These are phyloP conservation scores for Xylaria telfairii DNA, from an alignment of 495 filamentous ascomycete species.

Conservation along the genomic window DNA sequence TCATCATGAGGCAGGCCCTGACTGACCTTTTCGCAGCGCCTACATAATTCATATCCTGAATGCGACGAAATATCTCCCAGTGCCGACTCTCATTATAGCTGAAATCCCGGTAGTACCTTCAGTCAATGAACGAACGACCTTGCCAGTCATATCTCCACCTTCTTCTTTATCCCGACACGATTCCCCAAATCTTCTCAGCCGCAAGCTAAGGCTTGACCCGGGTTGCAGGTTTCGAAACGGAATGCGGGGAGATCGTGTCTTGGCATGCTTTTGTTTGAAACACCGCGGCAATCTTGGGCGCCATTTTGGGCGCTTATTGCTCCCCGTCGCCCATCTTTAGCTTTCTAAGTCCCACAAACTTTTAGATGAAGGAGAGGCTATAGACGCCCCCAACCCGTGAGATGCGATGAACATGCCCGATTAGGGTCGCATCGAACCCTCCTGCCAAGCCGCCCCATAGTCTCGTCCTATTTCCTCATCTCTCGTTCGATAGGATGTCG, in stretches of 20 bases:
- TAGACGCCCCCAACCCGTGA: background rate
- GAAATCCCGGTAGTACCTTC: background rate
- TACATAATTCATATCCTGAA: too few relatives aligned
- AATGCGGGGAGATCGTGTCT: conserved; percentile 12
- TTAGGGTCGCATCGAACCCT: background rate
- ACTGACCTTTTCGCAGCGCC: too few relatives aligned
- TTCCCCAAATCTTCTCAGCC: conserved; percentile 12
- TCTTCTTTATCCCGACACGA: background rate
- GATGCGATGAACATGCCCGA: background rate
- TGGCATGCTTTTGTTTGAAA: conserved; percentile 17
- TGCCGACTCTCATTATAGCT: too few relatives aligned
- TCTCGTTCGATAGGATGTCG: conserved; percentile 4
- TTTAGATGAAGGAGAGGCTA: conserved; percentile 20
- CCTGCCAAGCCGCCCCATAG: conserved; percentile 4
- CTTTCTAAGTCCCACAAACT: background rate
- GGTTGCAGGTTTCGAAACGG: conserved; percentile 4
- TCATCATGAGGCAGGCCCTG: too few relatives aligned
- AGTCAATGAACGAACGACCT: background rate
- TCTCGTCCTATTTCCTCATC: background rate
- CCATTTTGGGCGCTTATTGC: conserved; percentile 14
- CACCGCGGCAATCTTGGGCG: conserved; percentile 4
- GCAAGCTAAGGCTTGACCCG: background rate
- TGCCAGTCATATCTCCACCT: conserved; percentile 9
- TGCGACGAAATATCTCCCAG: too few relatives aligned
- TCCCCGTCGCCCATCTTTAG: background rate